Conservation (phyloP, 306 rosid genomes). For the Begonia peltatifolia region DNA sequence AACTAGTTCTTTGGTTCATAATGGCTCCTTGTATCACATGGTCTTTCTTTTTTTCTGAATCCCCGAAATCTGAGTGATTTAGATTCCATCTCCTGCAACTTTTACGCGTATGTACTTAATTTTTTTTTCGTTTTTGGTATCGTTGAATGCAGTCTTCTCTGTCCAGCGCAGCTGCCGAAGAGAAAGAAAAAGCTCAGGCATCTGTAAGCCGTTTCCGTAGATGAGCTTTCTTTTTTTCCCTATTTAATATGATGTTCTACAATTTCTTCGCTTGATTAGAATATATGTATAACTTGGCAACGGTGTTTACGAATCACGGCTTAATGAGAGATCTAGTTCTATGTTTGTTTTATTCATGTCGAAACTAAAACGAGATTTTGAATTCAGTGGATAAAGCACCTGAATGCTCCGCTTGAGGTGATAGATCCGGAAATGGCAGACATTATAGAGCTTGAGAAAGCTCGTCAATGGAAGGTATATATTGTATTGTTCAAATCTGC, state of each 20-base stretch:
- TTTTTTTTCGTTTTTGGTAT: slow-evolving; percentile 1
- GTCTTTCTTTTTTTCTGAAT: slow-evolving; percentile 12
- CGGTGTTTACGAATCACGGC: slow-evolving; percentile 4
- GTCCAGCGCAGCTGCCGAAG: slow-evolving; percentile 26
- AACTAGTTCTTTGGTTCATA: slow-evolving; percentile 18
- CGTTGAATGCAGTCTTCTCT: slow-evolving; percentile 47
- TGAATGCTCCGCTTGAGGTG: slow-evolving; percentile 62
- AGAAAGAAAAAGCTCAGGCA: slow-evolving; percentile 36
- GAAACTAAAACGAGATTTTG: slow-evolving; percentile 5
- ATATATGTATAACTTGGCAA: not conserved
- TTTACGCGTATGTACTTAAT: not conserved
- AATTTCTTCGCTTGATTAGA: not conserved
- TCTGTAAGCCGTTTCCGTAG: slow-evolving; percentile 24
- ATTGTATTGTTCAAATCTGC: not conserved
- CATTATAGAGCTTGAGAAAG: slow-evolving; percentile 79
- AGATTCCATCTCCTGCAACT: not conserved
- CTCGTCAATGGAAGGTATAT: slow-evolving; percentile 83
- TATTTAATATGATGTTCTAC: not conserved
- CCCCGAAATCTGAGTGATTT: not conserved
- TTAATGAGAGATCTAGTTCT: slow-evolving; percentile 9
- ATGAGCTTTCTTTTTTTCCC: not conserved
- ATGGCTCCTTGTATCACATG: slow-evolving; percentile 33
- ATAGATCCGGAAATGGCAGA: slow-evolving; percentile 69
- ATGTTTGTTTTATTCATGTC: slow-evolving; percentile 1
- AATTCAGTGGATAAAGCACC: slow-evolving; percentile 71